Evolutionary conservation across 2,329 filamentous ascomycete species (phyloP).

Genomic region (Stachybotrys chlorohalonatus): DNA sequence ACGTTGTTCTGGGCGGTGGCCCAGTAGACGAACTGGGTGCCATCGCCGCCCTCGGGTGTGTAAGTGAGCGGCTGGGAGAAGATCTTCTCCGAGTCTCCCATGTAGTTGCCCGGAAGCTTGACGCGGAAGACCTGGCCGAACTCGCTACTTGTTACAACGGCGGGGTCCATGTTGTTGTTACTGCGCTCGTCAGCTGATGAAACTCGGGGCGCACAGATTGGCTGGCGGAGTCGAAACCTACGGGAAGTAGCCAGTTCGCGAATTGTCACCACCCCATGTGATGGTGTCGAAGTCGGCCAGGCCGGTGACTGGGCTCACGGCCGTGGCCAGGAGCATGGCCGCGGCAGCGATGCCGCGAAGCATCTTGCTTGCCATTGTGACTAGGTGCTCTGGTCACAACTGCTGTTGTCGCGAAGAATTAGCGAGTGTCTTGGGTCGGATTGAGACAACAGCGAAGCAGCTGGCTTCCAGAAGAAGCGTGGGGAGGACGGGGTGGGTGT

Average conservation of each 20-base stretch:
- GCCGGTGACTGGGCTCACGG: background rate
- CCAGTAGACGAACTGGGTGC: slow-evolving; percentile 1
- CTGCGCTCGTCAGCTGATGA: background rate
- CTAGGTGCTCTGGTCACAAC: background rate
- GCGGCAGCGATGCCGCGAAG: background rate
- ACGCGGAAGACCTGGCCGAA: slow-evolving; percentile 1
- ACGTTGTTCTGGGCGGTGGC: slow-evolving; percentile 1
- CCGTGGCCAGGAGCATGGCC: background rate
- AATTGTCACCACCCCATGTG: slow-evolving; percentile 1
- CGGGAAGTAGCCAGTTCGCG: slow-evolving; percentile 1
- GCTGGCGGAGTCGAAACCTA: background rate
- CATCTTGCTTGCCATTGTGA: background rate
- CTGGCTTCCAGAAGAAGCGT: background rate
- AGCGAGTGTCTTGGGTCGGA: background rate
- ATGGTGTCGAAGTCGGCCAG: background rate
- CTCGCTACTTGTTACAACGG: background rate
- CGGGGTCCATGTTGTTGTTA: slow-evolving; percentile 1
- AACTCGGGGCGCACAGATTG: background rate
- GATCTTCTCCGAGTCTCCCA: background rate
- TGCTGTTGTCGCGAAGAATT: background rate
- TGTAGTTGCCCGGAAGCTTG: background rate
- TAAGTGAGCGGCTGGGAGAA: slow-evolving; percentile 1
- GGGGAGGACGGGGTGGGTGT: background rate
- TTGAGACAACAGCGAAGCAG: background rate
- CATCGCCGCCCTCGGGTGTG: slow-evolving; percentile 1